These are phyloP conservation scores for Santalum album DNA, from an alignment of 164 flowering plant genomes.

Conservation along the genomic window DNA sequence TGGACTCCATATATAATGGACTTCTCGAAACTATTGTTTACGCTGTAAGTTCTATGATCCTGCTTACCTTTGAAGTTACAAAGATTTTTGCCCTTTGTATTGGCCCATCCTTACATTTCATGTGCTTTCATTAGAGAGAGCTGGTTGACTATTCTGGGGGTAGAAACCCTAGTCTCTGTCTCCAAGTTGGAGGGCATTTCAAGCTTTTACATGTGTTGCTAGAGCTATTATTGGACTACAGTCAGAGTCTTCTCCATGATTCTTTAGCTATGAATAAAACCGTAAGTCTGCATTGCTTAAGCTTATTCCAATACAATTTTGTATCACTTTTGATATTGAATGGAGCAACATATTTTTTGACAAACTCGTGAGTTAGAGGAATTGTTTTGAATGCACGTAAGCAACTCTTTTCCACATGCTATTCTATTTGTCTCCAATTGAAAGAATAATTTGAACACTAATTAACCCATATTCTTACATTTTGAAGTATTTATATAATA, in stretches of 20 bases:
- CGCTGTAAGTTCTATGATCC: constrained; percentile 35
- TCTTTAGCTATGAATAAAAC: constrained; percentile 47
- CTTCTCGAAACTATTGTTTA: constrained; percentile 26
- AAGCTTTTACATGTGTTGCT: constrained; percentile 27
- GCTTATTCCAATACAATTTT: too few relatives aligned
- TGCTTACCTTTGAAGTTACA: background rate
- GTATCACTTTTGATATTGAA: background rate
- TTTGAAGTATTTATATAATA: too few relatives aligned
- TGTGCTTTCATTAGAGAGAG: constrained; percentile 34
- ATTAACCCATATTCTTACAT: too few relatives aligned
- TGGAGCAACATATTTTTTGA: background rate
- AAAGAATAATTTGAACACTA: too few relatives aligned
- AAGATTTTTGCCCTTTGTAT: background rate
- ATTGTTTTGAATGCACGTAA: too few relatives aligned
- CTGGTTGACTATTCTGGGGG: constrained; percentile 25
- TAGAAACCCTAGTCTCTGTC: constrained; percentile 12
- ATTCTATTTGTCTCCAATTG: too few relatives aligned
- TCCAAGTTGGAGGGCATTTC: constrained; percentile 21
- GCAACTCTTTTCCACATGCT: too few relatives aligned
- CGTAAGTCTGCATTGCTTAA: constrained; percentile 30
- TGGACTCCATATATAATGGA: constrained; percentile 38
- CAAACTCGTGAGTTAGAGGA: too few relatives aligned
- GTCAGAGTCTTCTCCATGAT: constrained; percentile 58
- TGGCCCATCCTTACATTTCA: constrained; percentile 1
- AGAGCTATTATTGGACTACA: constrained; percentile 34